Evolutionary conservation across 2,329 filamentous ascomycete genomes (phyloP).

Genomic region (Parastagonospora nodorum): DNA sequence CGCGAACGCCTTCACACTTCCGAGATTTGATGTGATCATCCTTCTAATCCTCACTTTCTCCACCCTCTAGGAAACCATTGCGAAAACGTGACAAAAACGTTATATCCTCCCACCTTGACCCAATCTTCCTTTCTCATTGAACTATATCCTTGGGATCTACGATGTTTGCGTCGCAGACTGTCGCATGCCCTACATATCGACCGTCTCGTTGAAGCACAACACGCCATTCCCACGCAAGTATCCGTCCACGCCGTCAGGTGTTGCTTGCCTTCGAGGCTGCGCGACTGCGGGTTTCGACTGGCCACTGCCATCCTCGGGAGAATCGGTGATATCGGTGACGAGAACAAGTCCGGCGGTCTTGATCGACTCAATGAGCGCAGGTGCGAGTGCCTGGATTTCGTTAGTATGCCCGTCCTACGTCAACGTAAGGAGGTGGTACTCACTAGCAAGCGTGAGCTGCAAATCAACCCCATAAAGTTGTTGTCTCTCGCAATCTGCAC

Average conservation of each 20-base stretch:
- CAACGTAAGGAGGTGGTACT: constrained; percentile 41
- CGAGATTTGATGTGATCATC: neutral
- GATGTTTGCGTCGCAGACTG: neutral
- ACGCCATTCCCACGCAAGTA: constrained; percentile 85
- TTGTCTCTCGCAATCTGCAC: constrained; percentile 92
- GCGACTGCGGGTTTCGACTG: constrained; percentile 49
- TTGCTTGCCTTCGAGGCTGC: constrained; percentile 49
- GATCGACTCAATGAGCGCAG: constrained; percentile 87
- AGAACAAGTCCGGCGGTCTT: constrained; percentile 92
- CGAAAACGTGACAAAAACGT: neutral
- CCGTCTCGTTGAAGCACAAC: constrained; percentile 88
- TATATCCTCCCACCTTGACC: neutral
- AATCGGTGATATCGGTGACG: constrained; percentile 81
- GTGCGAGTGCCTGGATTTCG: constrained; percentile 79
- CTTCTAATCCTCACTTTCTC: neutral
- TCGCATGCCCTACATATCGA: constrained; percentile 54
- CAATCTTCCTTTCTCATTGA: too few relatives aligned
- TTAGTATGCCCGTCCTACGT: constrained; percentile 3
- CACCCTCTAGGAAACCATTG: neutral
- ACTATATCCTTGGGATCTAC: neutral
- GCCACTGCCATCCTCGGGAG: constrained; percentile 43
- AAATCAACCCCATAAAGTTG: constrained; percentile 97
- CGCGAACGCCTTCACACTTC: neutral
- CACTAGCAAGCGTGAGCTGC: constrained; percentile 84
- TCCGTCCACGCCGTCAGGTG: constrained; percentile 83